A percentile compares a stretch with the other conserved stretches of the same genome.
Conservation (phyloP, 495 filamentous ascomycete species). For the Lasiosphaeria miniovina region DNA sequence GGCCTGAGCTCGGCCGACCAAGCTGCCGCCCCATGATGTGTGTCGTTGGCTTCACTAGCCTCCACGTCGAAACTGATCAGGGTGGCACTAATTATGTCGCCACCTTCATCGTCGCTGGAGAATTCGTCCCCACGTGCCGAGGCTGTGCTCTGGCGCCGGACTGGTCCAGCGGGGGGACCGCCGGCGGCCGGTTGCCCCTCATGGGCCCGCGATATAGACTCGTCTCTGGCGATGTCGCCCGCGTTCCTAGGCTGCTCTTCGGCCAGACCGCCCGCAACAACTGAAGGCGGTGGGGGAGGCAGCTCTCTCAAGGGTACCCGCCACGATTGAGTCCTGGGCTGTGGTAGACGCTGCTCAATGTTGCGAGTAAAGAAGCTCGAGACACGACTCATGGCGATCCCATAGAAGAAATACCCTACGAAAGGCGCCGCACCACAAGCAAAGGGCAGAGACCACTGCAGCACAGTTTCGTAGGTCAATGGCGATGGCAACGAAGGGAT, state of each 20-base stretch:
- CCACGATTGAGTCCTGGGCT: slow-evolving; percentile 16
- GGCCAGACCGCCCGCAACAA: not conserved
- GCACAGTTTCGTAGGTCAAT: slow-evolving; percentile 18
- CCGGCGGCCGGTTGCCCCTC: slow-evolving; percentile 27
- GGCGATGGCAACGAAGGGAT: slow-evolving; percentile 33
- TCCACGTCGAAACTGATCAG: slow-evolving; percentile 59
- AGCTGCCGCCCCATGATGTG: slow-evolving; percentile 33
- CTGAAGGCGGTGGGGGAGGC: slow-evolving; percentile 6
- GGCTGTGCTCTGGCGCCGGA: slow-evolving; percentile 30
- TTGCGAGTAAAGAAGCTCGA: slow-evolving; percentile 11
- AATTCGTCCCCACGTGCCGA: slow-evolving; percentile 33
- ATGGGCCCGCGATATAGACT: slow-evolving; percentile 18
- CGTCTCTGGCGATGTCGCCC: slow-evolving; percentile 20
- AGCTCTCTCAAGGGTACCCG: slow-evolving; percentile 6
- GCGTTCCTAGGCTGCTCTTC: slow-evolving; percentile 8
- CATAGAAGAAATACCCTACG: slow-evolving; percentile 30
- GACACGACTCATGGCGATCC: slow-evolving; percentile 11
- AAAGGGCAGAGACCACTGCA: slow-evolving; percentile 31
- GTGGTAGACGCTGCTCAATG: slow-evolving; percentile 17
- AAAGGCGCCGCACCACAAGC: slow-evolving; percentile 35
- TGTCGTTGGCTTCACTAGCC: slow-evolving; percentile 40
- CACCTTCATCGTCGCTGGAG: slow-evolving; percentile 49
- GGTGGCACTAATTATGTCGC: slow-evolving; percentile 46
- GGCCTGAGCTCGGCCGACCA: slow-evolving; percentile 57
- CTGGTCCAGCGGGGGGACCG: slow-evolving; percentile 24